Evolutionary conservation across 768 basidiomycete species (phyloP), one percentile per base, ranked within the genome.

Genomic region (Flagelloscypha sp.): DNA sequence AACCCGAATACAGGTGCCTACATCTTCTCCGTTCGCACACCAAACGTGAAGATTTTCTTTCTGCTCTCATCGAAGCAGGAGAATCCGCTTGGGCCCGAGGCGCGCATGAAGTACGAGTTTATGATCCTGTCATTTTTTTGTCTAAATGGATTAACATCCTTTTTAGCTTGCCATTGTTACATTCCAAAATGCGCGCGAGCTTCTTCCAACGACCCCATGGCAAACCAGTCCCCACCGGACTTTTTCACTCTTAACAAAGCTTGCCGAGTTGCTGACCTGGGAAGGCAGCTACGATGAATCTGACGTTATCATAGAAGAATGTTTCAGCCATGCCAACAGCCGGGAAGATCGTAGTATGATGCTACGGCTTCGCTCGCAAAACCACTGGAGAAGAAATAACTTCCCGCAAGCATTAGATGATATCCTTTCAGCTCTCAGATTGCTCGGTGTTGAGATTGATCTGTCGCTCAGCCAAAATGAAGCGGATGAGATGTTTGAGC

Each of bases 31-130:
- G 68, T 13, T 74, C 74, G 19, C 72, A 79, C 46, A 62, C 72
- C 0, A 74, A 72, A 44, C 68, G 77, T 30, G 76, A 76, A 33
- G 76, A 76, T 43, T 49, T 82, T 16, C 51, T 81, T 19, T 62
- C 71, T 37, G 67, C 79, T 17, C 59, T 83, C 7, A 69, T 80
- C 13, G 72, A 79, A 34, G 80, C 81, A 15, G 81, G 79, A 2
- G 77, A 82, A 46, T 74, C 78, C 24, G 79, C 83, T 5, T 74
- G 77, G 64, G 67, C 72, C 6, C 68, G 80, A 34, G 83, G 83
- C 16, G 83, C 83, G 23, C 81, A 84, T 48, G 83, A 85, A 63
- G 79, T 81, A 49, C 31, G 45, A 38, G 7, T 35, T 29, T 35
- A 10, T 27, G 13, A 24, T 18, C 15, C 25, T 35, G 8, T 15